These are phyloP conservation scores for Trametes meyenii DNA, from an alignment of 768 basidiomycete species.

Conservation along the genomic window DNA sequence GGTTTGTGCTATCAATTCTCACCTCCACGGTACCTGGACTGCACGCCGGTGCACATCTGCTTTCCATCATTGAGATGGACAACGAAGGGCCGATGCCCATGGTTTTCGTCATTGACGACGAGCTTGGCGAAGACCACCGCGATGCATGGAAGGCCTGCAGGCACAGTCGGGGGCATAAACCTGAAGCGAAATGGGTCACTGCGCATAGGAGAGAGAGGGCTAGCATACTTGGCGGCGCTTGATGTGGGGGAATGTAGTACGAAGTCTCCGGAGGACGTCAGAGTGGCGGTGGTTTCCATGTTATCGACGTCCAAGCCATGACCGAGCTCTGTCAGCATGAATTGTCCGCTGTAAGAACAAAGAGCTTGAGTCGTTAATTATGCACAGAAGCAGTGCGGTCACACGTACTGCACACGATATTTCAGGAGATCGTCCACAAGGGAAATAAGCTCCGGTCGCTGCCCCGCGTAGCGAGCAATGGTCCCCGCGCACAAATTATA, in stretches of 20 bases:
- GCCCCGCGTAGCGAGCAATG: slow-evolving; percentile 30
- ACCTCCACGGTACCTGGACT: slow-evolving; percentile 12
- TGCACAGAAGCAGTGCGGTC: background rate
- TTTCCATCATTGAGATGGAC: slow-evolving; percentile 33
- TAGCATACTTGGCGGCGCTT: slow-evolving; percentile 49
- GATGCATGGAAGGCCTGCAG: slow-evolving; percentile 30
- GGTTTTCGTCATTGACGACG: slow-evolving; percentile 31
- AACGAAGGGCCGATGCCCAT: slow-evolving; percentile 35
- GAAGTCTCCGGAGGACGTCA: background rate
- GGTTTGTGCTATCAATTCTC: no score
- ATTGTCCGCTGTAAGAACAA: slow-evolving; percentile 39
- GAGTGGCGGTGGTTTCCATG: slow-evolving; percentile 42
- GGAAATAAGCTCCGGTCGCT: slow-evolving; percentile 27
- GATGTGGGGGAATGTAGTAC: slow-evolving; percentile 38
- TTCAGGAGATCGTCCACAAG: slow-evolving; percentile 26
- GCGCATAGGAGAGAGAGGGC: no score
- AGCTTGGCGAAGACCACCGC: slow-evolving; percentile 36
- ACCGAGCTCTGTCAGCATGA: slow-evolving; percentile 46
- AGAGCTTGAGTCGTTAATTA: background rate
- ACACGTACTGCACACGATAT: background rate
- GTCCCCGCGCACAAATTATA: slow-evolving; percentile 44
- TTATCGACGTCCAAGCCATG: slow-evolving; percentile 49
- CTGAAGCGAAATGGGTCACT: no score
- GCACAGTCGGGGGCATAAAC: slow-evolving; percentile 39
- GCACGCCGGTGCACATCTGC: slow-evolving; percentile 31